Conservation (phyloP, 73 alveolate species). For the Paramecium sonneborni region DNA sequence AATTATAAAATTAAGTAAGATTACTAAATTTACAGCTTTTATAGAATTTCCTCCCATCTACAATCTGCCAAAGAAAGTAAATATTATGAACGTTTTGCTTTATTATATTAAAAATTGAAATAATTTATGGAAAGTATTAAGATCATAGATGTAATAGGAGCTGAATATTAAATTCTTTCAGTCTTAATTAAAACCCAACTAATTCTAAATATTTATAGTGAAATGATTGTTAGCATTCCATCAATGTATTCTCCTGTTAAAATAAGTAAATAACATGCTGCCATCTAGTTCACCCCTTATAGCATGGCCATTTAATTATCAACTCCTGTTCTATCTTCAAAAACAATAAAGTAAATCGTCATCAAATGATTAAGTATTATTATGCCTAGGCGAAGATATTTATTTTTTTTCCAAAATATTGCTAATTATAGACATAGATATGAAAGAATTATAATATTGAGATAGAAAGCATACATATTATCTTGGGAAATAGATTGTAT, state of each 20-base stretch:
- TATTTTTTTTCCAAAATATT: neutral
- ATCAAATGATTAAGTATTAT: neutral
- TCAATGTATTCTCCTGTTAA: conserved; percentile 5
- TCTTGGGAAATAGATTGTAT: neutral
- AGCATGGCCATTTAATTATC: conserved; percentile 14
- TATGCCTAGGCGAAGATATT: neutral
- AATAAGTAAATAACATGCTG: neutral
- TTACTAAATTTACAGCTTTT: neutral
- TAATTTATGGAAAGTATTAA: neutral
- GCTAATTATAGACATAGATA: neutral
- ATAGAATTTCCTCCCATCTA: neutral
- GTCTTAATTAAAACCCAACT: neutral
- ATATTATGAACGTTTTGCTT: neutral
- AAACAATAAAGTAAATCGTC: neutral
- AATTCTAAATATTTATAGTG: neutral
- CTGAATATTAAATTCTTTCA: neutral
- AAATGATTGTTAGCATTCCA: neutral
- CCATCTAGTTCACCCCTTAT: neutral
- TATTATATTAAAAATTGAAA: neutral
- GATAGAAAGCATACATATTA: neutral
- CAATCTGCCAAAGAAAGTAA: neutral
- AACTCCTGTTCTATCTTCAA: neutral
- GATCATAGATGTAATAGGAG: neutral
- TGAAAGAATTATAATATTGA: neutral
- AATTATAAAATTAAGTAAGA: neutral